phyloP scores from a whole-genome alignment of 768 basidiomycete species.

The Mycena amicta region DNA sequence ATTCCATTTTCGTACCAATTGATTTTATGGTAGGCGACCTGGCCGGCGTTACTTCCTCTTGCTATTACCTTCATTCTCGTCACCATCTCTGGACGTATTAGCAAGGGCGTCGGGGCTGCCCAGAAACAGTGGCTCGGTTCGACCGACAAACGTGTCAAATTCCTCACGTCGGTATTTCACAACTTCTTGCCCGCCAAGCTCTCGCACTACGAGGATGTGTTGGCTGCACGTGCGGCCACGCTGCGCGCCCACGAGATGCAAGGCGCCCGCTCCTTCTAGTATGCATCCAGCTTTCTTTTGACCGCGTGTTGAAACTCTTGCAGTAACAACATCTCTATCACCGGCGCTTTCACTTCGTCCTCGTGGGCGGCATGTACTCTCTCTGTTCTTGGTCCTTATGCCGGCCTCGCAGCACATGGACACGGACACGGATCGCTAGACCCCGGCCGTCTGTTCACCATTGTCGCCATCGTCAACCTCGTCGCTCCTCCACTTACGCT shows the following conservation, averaged over 20 bases:
- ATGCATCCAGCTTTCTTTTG: neutral
- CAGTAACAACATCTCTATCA: conserved; percentile 12
- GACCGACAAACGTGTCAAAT: conserved; percentile 19
- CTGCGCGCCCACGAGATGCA: conserved; percentile 10
- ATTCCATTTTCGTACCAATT: no score
- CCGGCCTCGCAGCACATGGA: conserved; percentile 3
- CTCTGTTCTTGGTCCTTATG: conserved; percentile 13
- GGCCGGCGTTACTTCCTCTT: conserved; percentile 12
- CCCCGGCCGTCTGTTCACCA: conserved; percentile 9
- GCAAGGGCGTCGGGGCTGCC: conserved; percentile 4
- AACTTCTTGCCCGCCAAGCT: conserved; percentile 15
- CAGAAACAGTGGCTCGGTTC: conserved; percentile 7
- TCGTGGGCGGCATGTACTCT: conserved; percentile 7
- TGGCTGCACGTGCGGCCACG: neutral
- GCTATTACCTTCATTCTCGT: conserved; percentile 3
- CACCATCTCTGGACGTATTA: conserved; percentile 1
- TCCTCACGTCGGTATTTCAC: conserved; percentile 6
- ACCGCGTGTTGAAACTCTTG: neutral
- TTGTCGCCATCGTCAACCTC: conserved; percentile 6
- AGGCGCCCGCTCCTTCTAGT: conserved; percentile 15
- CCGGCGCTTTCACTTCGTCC: conserved; percentile 6
- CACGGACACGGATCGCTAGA: conserved; percentile 1
- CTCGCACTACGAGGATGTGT: conserved; percentile 7
- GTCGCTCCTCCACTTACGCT: conserved; percentile 1
- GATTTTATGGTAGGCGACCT: no score